phyloP scores from a whole-genome alignment of 1,284 basidiomycete species.

The Mycocalia duriaeana region DNA sequence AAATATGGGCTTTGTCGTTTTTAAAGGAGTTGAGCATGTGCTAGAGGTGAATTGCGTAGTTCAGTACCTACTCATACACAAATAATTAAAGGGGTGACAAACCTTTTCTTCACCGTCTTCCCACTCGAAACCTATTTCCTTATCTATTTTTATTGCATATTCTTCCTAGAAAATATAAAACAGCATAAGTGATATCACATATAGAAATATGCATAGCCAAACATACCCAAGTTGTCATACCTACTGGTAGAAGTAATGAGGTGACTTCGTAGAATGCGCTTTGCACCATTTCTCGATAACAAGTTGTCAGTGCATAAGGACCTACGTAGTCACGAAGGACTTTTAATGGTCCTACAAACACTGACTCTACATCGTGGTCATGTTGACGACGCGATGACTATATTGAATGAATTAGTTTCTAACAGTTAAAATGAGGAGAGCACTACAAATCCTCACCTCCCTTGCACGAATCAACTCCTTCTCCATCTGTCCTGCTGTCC shows the following conservation, averaged over 20 bases:
- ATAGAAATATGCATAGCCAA: constrained; percentile 17
- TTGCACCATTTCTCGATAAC: constrained; percentile 18
- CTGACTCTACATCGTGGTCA: constrained; percentile 12
- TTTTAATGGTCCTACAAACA: constrained; percentile 15
- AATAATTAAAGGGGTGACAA: neutral
- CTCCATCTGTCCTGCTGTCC: constrained; percentile 15
- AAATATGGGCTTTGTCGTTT: constrained; percentile 16
- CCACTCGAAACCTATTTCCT: constrained; percentile 16
- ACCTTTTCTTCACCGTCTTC: constrained; percentile 15
- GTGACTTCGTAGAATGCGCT: constrained; percentile 20
- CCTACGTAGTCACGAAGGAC: constrained; percentile 16
- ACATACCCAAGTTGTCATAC: constrained; percentile 4
- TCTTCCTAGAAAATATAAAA: constrained; percentile 10
- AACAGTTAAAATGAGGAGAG: neutral
- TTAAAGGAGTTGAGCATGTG: constrained; percentile 13
- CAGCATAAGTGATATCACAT: constrained; percentile 1
- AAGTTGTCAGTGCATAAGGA: constrained; percentile 18
- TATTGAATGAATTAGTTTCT: neutral
- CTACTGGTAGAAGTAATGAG: constrained; percentile 2
- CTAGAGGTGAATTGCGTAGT: constrained; percentile 2
- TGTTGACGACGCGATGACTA: constrained; percentile 16
- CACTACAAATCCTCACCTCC: constrained; percentile 16
- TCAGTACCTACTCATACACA: neutral
- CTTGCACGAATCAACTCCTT: constrained; percentile 14
- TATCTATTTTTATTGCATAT: constrained; percentile 11